Evolutionary conservation across 225 moss, liverwort and hornwort species (phyloP).

Genomic region (Bryum argenteum): DNA sequence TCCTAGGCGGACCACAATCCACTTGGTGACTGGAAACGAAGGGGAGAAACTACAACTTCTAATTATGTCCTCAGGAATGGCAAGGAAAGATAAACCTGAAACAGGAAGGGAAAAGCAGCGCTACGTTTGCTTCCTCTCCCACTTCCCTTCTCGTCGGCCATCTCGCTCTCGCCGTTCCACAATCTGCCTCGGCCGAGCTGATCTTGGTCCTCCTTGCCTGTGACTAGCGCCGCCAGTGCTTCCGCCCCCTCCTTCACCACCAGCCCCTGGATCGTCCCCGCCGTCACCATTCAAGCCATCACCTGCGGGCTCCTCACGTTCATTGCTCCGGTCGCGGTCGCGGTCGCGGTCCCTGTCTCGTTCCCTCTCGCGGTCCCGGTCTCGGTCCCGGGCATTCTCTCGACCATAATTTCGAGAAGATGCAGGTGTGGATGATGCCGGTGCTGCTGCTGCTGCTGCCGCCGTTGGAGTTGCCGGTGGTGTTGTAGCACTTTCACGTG

Average conservation of each 20-base stretch:
- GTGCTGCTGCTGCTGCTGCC: slow-evolving; percentile 51
- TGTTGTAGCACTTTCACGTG: slow-evolving; percentile 67
- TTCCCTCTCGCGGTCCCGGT: slow-evolving; percentile 28
- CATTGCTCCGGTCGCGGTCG: slow-evolving; percentile 71
- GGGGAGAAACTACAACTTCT: slow-evolving; percentile 12
- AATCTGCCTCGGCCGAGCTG: slow-evolving; percentile 70
- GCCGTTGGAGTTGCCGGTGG: slow-evolving; percentile 91
- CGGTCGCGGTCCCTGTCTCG: slow-evolving; percentile 40
- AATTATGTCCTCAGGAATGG: slow-evolving; percentile 17
- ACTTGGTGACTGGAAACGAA: neutral
- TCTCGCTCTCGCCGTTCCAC: slow-evolving; percentile 89
- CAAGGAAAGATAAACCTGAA: slow-evolving; percentile 11
- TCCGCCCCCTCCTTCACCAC: slow-evolving; percentile 56
- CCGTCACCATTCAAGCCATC: slow-evolving; percentile 49
- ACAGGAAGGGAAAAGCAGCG: slow-evolving; percentile 14
- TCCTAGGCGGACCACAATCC: neutral
- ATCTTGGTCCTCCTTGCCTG: slow-evolving; percentile 70
- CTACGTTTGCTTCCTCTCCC: slow-evolving; percentile 96
- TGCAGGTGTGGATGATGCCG: slow-evolving; percentile 38
- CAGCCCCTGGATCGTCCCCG: slow-evolving; percentile 60
- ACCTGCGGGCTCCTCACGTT: slow-evolving; percentile 57
- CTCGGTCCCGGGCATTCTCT: slow-evolving; percentile 35
- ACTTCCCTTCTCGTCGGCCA: slow-evolving; percentile 87
- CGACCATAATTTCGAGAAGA: slow-evolving; percentile 53
- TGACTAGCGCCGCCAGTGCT: slow-evolving; percentile 50